phyloP scores from a whole-genome alignment of 768 basidiomycete species.

The Phanerochaete carnosa region DNA sequence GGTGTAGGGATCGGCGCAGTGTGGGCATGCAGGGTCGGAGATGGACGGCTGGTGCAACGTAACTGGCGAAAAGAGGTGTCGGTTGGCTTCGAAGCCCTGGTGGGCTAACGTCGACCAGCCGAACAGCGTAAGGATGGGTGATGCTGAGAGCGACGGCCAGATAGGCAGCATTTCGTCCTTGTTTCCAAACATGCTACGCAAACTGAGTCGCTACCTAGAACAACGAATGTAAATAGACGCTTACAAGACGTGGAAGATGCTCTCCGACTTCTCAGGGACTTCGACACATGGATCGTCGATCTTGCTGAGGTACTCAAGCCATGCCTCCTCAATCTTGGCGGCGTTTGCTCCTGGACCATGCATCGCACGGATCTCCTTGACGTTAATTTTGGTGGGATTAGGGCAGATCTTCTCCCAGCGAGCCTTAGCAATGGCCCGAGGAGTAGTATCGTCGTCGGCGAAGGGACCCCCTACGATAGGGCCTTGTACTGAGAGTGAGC shows the following conservation, averaged over 20 bases:
- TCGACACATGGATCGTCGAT: conserved; percentile 50
- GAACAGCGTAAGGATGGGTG: conserved; percentile 44
- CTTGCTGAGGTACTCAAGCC: conserved; percentile 42
- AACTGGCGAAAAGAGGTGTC: conserved; percentile 34
- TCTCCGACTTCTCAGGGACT: conserved; percentile 24
- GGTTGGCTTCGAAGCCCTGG: conserved; percentile 44
- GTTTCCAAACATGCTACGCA: conserved; percentile 46
- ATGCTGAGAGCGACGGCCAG: conserved; percentile 46
- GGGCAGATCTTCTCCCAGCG: conserved; percentile 51
- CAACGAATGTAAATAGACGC: background rate
- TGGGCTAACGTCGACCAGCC: conserved; percentile 62
- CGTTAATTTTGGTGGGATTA: conserved; percentile 27
- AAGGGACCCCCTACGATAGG: conserved; percentile 43
- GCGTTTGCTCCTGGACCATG: conserved; percentile 30
- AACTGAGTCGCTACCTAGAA: background rate
- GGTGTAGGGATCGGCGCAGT: conserved; percentile 13
- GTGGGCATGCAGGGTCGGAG: background rate
- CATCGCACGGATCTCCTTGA: conserved; percentile 22
- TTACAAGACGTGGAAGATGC: conserved; percentile 6
- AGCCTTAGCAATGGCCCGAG: conserved; percentile 43
- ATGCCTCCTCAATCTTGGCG: conserved; percentile 36
- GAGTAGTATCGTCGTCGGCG: conserved; percentile 30
- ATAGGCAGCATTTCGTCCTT: conserved; percentile 39
- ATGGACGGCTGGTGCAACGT: background rate
- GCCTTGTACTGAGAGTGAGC: conserved; percentile 29